Evolutionary conservation across 805 yeast genomes (phyloP), one percentile per base, ranked within the genome.

Genomic region (Candida silvicultrix): DNA sequence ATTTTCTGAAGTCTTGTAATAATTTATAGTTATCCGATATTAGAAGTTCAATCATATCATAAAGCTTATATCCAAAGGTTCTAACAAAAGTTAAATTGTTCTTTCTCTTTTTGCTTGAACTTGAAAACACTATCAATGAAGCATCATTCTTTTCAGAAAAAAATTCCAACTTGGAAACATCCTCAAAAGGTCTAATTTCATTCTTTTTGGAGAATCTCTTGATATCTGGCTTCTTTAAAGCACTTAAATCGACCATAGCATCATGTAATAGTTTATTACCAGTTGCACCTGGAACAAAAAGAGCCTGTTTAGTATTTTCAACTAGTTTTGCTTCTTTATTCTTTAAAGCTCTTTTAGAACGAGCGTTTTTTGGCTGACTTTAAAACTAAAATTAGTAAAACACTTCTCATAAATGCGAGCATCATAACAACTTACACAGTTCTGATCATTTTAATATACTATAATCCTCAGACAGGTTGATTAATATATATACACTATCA

Each of bases 141-240:
- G 85, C 66, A 65, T 94, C 99, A 64, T 94, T 94, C 74, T 94
- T 94, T 66, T 92, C 96, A 55, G 96, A 77, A 67, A 94, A 88
- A 60, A 94, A 94, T 66, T 94, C 99, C 49, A 94, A 68, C 34
- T 84, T 78, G 2, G 84, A 58, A 14, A 88, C 76, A 63, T 94
- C 98, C 67, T 94, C 99, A 66, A 94, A 94, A 15, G 99, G 98
- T 54, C 84, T 77, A 50, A 92, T 74, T 40, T 88, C 92, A 60
- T 94, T 94, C 72, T 89, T 90, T 67, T 86, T 88, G 47, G 80
- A 74, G 62, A 94, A 92, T 61, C 95, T 80, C 67, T 89, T 89
- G 53, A 83, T 81, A 54, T 80, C 82, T 25, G 99, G 99, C 66
- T 92, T 89, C 68, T 94, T 94, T 63, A 92, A 70, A 4, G 95